phyloP scores from a whole-genome alignment of 208 protist species.

The Crithidia acanthocephali region DNA sequence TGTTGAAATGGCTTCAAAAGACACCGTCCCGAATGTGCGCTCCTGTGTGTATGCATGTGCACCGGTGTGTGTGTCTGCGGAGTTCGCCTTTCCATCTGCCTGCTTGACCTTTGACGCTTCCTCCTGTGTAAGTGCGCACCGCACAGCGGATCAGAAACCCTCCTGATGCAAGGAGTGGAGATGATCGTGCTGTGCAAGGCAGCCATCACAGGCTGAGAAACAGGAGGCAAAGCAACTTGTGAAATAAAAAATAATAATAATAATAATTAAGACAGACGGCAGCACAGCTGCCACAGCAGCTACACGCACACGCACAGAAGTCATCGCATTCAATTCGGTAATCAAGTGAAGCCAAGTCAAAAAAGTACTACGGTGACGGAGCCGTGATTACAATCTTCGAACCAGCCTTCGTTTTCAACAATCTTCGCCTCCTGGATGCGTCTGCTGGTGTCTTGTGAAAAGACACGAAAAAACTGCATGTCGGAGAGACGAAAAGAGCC shows the following conservation, averaged over 20 bases:
- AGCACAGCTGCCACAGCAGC: too few relatives aligned
- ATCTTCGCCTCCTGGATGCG: not conserved
- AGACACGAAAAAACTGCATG: not conserved
- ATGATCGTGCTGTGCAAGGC: not conserved
- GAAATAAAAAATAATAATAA: too few relatives aligned
- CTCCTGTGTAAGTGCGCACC: not conserved
- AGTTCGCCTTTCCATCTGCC: not conserved
- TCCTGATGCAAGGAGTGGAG: not conserved
- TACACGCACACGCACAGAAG: not conserved
- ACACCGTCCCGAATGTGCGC: not conserved
- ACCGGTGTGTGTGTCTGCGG: constrained; percentile 1
- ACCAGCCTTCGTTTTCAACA: constrained; percentile 1
- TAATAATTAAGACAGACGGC: too few relatives aligned
- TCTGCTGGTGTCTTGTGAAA: not conserved
- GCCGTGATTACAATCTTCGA: not conserved
- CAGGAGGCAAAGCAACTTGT: not conserved
- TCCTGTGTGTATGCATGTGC: not conserved
- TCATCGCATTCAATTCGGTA: too few relatives aligned
- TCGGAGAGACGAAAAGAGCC: not conserved
- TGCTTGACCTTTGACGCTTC: not conserved
- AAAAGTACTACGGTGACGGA: constrained; percentile 30
- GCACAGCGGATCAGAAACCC: not conserved
- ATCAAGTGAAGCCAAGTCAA: constrained; percentile 2
- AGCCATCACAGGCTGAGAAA: not conserved
- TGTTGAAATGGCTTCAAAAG: constrained; percentile 1